Base-by-base conservation (phyloP, 2,329 filamentous ascomycete genomes). In the Chrysoporthe austroafricana region DNA sequence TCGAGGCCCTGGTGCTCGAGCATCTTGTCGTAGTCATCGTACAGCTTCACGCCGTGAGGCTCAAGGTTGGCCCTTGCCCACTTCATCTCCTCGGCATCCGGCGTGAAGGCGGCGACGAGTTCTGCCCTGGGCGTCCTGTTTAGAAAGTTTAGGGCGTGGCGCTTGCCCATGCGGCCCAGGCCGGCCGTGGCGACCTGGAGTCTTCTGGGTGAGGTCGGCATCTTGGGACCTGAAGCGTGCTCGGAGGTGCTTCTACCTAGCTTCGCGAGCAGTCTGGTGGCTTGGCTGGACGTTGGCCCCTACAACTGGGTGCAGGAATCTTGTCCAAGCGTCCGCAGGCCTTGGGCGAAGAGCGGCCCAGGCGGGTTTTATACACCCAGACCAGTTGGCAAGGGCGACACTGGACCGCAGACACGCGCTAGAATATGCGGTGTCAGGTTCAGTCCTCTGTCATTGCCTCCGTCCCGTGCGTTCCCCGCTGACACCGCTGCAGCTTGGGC, bases 151-250 rank as follows among this genome's bases (percentile, higher is more conserved):
- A 82, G 74, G 63, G 82, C 84, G 75, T 85, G 83, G n/a, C 83
- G 79, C 68, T 81, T 79, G 60, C 83, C 84, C 82, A 86, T 86
- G 71, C 84, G 82, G 43, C 84, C 83, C 61, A 85, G 81, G 59
- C 84, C 83, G 50, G 81, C 81, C 62, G 81, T 81, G 64, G 77
- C 83, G 70, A 85, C 75, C 70, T 80, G 77, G 66, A 83, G 74
- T 70, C 76, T 78, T 60, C 68, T 21, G 7, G 52, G 6, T 62
- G 18, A 11, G 4, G 18, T 2, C 9, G 44, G 44, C 44, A 46
- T 46, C 44, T n/a, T 46, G 44, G 4, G 44, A 14, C 9, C 18
- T 3, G 44, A 2, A 46, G 4, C 14, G 44, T 46, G 44, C 18
- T 46, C 13, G 44, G 14, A 4, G 44, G 44, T 46, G 44, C 14